Conservation (phyloP, 1,139 yeast species). For the Sugiyamaella xylanicola region DNA sequence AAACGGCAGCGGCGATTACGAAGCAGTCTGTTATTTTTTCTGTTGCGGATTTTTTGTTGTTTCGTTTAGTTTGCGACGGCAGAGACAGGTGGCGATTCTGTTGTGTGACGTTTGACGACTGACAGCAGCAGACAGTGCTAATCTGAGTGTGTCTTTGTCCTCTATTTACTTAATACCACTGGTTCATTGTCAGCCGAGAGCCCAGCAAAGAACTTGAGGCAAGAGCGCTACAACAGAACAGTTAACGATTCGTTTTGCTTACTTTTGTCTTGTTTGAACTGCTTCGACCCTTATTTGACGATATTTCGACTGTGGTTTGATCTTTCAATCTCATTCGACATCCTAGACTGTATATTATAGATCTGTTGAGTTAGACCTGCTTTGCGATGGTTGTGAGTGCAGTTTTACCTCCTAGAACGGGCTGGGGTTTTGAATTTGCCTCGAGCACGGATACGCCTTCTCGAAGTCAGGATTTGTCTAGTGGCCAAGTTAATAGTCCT, state of each 20-base stretch:
- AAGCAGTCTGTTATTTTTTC: background rate
- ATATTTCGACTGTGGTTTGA: background rate
- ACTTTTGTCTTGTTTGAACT: too few relatives aligned
- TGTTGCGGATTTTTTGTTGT: background rate
- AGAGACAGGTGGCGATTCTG: background rate
- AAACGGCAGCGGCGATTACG: background rate
- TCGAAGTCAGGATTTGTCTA: background rate
- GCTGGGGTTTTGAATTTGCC: slow-evolving; percentile 35
- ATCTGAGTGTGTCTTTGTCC: too few relatives aligned
- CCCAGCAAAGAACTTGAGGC: too few relatives aligned
- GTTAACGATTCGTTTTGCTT: too few relatives aligned
- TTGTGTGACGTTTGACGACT: background rate
- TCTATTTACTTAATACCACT: too few relatives aligned
- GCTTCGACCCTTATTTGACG: too few relatives aligned
- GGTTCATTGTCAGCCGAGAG: too few relatives aligned
- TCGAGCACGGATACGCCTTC: slow-evolving; percentile 7
- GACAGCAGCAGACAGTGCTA: too few relatives aligned
- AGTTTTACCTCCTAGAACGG: slow-evolving; percentile 35
- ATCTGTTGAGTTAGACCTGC: background rate
- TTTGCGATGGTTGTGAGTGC: slow-evolving; percentile 33
- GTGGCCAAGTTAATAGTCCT: background rate
- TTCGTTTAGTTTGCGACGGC: background rate
- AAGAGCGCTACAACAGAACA: too few relatives aligned
- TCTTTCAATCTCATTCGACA: too few relatives aligned
- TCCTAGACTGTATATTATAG: background rate